Conservation (phyloP, 129 eudicot species). For the Daucus carota region DNA sequence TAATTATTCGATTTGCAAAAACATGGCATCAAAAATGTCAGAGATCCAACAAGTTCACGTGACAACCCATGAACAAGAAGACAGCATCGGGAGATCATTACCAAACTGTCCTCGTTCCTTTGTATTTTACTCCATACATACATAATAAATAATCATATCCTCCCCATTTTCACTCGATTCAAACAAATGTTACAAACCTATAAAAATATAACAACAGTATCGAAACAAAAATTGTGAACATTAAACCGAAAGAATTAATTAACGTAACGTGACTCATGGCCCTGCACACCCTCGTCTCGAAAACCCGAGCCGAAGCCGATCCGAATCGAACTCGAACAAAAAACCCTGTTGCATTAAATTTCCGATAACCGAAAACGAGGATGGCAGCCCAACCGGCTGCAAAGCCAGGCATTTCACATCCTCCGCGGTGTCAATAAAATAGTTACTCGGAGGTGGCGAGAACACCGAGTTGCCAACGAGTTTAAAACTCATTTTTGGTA, state of each 20-base stretch:
- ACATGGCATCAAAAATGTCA: conserved; percentile 13
- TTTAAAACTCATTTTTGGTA: conserved; percentile 62
- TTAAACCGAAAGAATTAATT: conserved; percentile 1
- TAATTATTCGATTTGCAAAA: not conserved
- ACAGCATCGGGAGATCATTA: conserved; percentile 33
- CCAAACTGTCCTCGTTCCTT: not conserved
- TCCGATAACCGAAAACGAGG: conserved; percentile 52
- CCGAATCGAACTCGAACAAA: conserved; percentile 59
- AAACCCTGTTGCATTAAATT: conserved; percentile 75
- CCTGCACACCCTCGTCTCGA: conserved; percentile 48
- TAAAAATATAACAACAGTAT: not conserved
- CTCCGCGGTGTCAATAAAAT: conserved; percentile 53
- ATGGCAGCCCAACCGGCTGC: conserved; percentile 35
- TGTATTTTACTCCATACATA: not conserved
- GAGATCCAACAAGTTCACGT: conserved; percentile 30
- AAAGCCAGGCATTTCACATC: conserved; percentile 61
- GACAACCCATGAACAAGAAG: conserved; percentile 34
- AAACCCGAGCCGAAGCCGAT: conserved; percentile 46
- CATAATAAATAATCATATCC: not conserved
- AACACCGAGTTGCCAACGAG: conserved; percentile 50
- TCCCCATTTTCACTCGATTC: not conserved
- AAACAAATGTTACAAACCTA: not conserved
- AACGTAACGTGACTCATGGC: conserved; percentile 13
- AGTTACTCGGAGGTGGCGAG: conserved; percentile 48
- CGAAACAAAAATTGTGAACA: conserved; percentile 6